Conservation (phyloP, 176 grass and related monocot species). For the Pharus latifolius region DNA sequence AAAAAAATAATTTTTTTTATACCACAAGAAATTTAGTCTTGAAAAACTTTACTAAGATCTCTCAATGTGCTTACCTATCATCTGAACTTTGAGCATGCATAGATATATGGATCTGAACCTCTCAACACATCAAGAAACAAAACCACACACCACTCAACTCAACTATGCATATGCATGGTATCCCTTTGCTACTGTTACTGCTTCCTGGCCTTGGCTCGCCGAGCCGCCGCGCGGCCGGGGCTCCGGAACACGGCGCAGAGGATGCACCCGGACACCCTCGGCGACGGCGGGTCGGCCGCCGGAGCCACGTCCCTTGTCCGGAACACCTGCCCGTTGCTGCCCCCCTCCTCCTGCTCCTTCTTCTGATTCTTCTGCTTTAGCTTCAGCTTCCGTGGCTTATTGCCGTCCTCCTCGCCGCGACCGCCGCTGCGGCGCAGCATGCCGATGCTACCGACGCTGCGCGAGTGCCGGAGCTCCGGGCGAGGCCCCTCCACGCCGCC, state of each 20-base stretch:
- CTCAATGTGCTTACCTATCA: no score
- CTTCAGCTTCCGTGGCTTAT: background rate
- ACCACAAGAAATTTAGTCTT: no score
- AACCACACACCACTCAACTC: background rate
- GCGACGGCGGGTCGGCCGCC: slow-evolving; percentile 38
- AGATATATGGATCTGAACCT: background rate
- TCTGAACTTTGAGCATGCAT: no score
- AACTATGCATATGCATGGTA: background rate
- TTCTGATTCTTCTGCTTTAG: background rate
- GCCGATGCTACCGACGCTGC: slow-evolving; percentile 34
- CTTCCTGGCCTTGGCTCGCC: background rate
- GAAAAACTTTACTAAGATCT: no score
- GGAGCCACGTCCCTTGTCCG: slow-evolving; percentile 18
- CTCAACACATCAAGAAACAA: background rate
- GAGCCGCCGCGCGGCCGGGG: background rate
- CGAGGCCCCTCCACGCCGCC: background rate
- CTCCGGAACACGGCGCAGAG: slow-evolving; percentile 38
- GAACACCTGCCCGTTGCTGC: background rate
- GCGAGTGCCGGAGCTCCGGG: slow-evolving; percentile 40
- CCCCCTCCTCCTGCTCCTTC: background rate
- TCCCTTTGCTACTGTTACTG: no score
- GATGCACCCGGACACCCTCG: slow-evolving; percentile 37
- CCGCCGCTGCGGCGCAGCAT: background rate
- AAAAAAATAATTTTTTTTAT: no score
- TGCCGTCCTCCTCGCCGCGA: background rate